phyloP scores from a whole-genome alignment of 257 asterid species.

The Vinca minor region DNA sequence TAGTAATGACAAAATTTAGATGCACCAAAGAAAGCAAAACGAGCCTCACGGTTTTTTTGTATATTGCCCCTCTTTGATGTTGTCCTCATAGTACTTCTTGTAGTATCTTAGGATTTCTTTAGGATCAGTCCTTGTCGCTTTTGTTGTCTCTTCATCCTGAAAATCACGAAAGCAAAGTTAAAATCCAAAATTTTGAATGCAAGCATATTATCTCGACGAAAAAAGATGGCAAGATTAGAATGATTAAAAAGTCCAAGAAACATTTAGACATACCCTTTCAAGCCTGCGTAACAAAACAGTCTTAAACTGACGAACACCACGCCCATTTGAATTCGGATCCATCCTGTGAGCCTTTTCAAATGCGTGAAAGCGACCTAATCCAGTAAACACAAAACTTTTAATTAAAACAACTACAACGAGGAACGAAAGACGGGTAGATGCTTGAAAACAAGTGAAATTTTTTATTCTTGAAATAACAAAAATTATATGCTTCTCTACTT shows the following conservation, averaged over 20 bases:
- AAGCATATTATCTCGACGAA: neutral
- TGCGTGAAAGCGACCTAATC: slow-evolving; percentile 90
- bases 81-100: slow-evolving; percentile 57
- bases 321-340: slow-evolving; percentile 80
- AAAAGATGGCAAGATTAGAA: slow-evolving; percentile 1
- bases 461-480: neutral
- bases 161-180: slow-evolving; percentile 19
- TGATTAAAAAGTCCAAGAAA: slow-evolving; percentile 1
- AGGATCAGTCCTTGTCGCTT: slow-evolving; percentile 48
- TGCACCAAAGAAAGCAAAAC: slow-evolving; percentile 4
- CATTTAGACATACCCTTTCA: slow-evolving; percentile 45
- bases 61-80: slow-evolving; percentile 71
- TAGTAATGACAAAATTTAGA: no score
- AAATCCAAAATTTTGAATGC: neutral
- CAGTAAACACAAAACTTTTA: slow-evolving; percentile 11
- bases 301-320: slow-evolving; percentile 97
- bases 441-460: no score
- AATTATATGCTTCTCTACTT: neutral
- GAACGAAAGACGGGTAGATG: no score
- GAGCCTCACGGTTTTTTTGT: slow-evolving; percentile 79
- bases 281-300: slow-evolving; percentile 80
- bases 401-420: neutral
- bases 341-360: slow-evolving; percentile 87
- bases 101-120: slow-evolving; percentile 61
- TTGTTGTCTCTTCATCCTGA: slow-evolving; percentile 68